Evolutionary conservation across 345 rosid species (phyloP).

Genomic region (thale cress (Arabidopsis thaliana)): DNA sequence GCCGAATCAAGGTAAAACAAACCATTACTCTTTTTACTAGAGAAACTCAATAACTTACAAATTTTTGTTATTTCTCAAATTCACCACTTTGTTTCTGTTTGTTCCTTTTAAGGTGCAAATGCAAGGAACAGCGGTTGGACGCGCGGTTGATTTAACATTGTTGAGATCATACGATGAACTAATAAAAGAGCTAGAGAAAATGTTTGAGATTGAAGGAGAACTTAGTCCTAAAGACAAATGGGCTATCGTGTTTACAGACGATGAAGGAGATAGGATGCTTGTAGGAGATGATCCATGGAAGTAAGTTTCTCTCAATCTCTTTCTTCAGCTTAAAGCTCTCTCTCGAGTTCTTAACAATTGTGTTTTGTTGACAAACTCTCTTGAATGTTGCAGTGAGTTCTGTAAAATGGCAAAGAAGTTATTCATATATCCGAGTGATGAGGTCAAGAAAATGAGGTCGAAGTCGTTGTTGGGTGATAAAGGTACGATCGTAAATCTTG

Average conservation of each 20-base stretch:
- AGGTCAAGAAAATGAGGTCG: slow-evolving; percentile 59
- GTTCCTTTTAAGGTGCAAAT: slow-evolving; percentile 65
- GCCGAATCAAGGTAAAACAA: slow-evolving; percentile 65
- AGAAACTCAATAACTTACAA: neutral
- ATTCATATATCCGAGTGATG: slow-evolving; percentile 60
- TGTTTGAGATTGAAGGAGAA: slow-evolving; percentile 77
- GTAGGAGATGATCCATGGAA: slow-evolving; percentile 78
- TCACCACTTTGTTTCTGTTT: neutral
- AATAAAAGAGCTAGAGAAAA: slow-evolving; percentile 60
- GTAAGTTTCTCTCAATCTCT: slow-evolving; percentile 50
- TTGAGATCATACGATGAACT: slow-evolving; percentile 64
- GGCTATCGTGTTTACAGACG: slow-evolving; percentile 70
- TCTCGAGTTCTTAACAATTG: neutral
- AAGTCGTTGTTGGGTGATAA: slow-evolving; percentile 51
- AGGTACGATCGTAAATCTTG: slow-evolving; percentile 46
- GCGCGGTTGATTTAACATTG: slow-evolving; percentile 64
- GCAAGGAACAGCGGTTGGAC: slow-evolving; percentile 80
- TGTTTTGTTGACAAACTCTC: neutral
- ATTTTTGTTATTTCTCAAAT: neutral
- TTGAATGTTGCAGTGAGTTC: slow-evolving; percentile 61
- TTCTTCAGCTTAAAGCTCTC: neutral
- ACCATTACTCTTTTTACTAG: slow-evolving; percentile 17
- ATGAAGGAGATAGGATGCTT: slow-evolving; percentile 86
- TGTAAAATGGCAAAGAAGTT: slow-evolving; percentile 78
- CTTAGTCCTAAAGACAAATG: slow-evolving; percentile 56